Evolutionary conservation across 805 yeast species (phyloP).

Genomic region (Kurtzmaniella cleridarum): DNA sequence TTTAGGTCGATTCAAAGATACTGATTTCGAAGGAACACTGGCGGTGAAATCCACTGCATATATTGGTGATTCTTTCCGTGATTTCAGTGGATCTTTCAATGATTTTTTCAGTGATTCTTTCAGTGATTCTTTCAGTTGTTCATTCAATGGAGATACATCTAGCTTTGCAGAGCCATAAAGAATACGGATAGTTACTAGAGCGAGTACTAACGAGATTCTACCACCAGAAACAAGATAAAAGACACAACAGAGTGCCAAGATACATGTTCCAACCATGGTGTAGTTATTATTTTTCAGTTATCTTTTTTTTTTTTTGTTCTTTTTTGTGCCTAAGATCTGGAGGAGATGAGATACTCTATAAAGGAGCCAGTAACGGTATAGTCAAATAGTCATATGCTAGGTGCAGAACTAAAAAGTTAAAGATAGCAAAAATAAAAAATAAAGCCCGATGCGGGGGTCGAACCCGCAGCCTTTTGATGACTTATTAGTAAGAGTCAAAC

Average conservation of each 20-base stretch:
- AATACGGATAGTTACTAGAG: conserved; percentile 10
- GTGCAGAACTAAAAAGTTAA: too few relatives aligned
- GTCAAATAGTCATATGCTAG: too few relatives aligned
- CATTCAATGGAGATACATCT: too few relatives aligned
- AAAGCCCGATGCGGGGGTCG: conserved; percentile 31
- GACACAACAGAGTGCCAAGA: conserved; percentile 18
- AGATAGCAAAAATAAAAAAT: conserved; percentile 8
- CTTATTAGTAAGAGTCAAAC: conserved; percentile 17
- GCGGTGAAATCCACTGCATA: conserved; percentile 41
- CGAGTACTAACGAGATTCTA: conserved; percentile 31
- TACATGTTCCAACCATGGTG: background rate
- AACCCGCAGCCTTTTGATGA: conserved; percentile 30
- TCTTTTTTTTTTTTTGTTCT: background rate
- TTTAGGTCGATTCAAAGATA: conserved; percentile 5
- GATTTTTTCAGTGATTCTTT: background rate
- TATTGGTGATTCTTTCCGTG: conserved; percentile 25
- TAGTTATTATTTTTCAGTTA: background rate
- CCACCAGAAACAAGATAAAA: conserved; percentile 38
- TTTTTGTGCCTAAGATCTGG: conserved; percentile 3
- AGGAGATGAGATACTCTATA: background rate
- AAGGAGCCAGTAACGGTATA: too few relatives aligned
- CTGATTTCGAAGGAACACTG: conserved; percentile 16
- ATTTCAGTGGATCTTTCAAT: conserved; percentile 1
- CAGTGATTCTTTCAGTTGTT: background rate
- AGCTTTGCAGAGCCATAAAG: conserved; percentile 6